phyloP scores from a whole-genome alignment of 2,329 filamentous ascomycete genomes.

The Hypoxylon sp. region DNA sequence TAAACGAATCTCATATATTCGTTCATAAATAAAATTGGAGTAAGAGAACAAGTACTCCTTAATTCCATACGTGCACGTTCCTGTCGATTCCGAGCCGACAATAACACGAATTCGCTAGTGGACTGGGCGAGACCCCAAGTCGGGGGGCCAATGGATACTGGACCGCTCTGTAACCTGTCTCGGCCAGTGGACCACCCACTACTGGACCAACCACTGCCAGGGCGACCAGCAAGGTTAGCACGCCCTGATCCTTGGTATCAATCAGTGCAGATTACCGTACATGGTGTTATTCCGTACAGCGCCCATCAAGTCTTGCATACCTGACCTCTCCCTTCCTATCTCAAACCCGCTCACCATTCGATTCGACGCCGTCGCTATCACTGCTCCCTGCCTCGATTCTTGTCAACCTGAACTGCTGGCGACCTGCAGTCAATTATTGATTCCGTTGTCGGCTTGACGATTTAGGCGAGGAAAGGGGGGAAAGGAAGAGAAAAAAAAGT shows the following conservation, averaged over 20 bases:
- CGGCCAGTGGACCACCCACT: too few relatives aligned
- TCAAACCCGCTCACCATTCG: constrained; percentile 23
- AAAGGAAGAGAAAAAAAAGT: constrained; percentile 18
- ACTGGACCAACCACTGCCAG: too few relatives aligned
- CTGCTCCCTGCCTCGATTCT: constrained; percentile 14
- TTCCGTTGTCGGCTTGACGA: constrained; percentile 19
- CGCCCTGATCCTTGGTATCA: constrained; percentile 32
- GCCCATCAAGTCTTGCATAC: constrained; percentile 28
- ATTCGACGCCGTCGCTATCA: constrained; percentile 32
- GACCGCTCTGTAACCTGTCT: background rate
- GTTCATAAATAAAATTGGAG: background rate
- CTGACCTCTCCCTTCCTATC: constrained; percentile 32
- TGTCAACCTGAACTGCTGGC: constrained; percentile 16
- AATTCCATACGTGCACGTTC: background rate
- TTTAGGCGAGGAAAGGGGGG: constrained; percentile 27
- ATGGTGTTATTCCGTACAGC: constrained; percentile 25
- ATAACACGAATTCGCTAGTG: constrained; percentile 21
- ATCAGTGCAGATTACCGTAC: constrained; percentile 32
- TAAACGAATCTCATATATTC: constrained; percentile 2
- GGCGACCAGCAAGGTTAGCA: too few relatives aligned
- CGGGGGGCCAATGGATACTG: background rate
- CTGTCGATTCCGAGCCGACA: constrained; percentile 26
- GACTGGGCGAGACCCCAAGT: background rate
- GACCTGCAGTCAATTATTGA: constrained; percentile 27
- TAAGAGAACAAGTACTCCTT: constrained; percentile 10